Conservation (phyloP, 352 stramenopile genomes). For the Pythium plurisporium region DNA sequence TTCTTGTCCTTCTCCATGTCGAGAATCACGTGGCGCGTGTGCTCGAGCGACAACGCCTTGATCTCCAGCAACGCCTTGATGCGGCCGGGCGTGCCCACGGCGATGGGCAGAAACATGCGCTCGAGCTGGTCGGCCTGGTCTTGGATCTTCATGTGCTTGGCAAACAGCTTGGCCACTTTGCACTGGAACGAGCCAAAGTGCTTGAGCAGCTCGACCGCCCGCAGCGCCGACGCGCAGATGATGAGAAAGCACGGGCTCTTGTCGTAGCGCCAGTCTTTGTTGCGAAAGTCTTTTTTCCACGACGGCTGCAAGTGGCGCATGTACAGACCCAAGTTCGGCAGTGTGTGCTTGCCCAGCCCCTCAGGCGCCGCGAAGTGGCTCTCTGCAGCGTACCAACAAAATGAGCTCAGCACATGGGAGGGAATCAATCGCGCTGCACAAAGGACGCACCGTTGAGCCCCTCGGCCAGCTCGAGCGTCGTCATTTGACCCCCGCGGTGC, state of each 20-base stretch:
- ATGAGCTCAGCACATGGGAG: not conserved
- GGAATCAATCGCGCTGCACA: not conserved
- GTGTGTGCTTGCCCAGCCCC: constrained; percentile 76
- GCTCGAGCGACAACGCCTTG: constrained; percentile 63
- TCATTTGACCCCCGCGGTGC: constrained; percentile 73
- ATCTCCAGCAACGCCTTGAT: constrained; percentile 81
- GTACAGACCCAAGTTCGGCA: constrained; percentile 67
- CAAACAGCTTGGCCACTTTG: constrained; percentile 95
- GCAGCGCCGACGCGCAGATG: constrained; percentile 88
- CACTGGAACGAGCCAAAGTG: constrained; percentile 83
- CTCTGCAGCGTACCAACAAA: constrained; percentile 30
- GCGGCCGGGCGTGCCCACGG: constrained; percentile 71
- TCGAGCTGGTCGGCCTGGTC: constrained; percentile 86
- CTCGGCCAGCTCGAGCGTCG: constrained; percentile 74
- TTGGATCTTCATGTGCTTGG: constrained; percentile 90
- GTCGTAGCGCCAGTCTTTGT: constrained; percentile 75
- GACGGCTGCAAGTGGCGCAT: constrained; percentile 64
- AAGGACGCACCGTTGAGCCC: constrained; percentile 54
- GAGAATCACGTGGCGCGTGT: constrained; percentile 76
- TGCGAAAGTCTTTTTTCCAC: constrained; percentile 76
- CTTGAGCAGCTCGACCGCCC: constrained; percentile 92
- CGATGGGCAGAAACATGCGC: constrained; percentile 66
- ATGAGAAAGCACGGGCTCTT: constrained; percentile 91
- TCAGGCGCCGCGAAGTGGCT: constrained; percentile 54
- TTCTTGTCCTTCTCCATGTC: constrained; percentile 90